phyloP scores from a whole-genome alignment of 2,329 filamentous ascomycete species.

The Fusarium hostae region DNA sequence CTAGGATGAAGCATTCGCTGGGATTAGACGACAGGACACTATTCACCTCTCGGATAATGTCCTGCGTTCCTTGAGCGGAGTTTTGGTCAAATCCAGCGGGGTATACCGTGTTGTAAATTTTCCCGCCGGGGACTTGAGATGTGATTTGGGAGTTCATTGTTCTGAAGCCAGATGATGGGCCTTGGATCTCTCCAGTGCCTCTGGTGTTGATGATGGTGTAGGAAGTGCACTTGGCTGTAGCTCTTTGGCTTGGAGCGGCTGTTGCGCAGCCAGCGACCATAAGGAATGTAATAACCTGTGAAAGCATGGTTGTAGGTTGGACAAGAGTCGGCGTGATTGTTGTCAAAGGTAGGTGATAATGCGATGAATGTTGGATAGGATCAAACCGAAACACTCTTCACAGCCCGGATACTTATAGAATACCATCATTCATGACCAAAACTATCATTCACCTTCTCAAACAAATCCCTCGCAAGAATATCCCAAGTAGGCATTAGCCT shows the following conservation, averaged over 20 bases:
- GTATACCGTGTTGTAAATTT: conserved; percentile 22
- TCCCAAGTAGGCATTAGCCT: background rate
- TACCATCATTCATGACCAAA: no score
- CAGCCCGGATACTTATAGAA: background rate
- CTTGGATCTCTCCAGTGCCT: conserved; percentile 10
- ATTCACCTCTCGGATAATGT: conserved; percentile 13
- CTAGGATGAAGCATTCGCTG: conserved; percentile 10
- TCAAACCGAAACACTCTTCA: background rate
- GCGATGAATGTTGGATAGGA: background rate
- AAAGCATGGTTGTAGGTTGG: background rate
- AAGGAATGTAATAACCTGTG: background rate
- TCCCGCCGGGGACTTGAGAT: conserved; percentile 1
- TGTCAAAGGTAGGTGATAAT: no score
- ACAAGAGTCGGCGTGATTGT: background rate
- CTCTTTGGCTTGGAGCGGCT: background rate
- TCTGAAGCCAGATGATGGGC: conserved; percentile 8
- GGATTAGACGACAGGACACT: background rate
- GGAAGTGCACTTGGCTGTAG: background rate
- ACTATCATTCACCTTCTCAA: background rate
- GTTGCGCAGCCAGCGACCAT: background rate
- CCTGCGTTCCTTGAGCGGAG: background rate
- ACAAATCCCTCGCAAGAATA: background rate
- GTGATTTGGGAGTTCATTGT: conserved; percentile 18
- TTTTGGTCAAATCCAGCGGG: conserved; percentile 8
- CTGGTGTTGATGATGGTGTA: conserved; percentile 26